Conservation (phyloP, 1,139 yeast species). For the Protomyces arabidopsidicola region DNA sequence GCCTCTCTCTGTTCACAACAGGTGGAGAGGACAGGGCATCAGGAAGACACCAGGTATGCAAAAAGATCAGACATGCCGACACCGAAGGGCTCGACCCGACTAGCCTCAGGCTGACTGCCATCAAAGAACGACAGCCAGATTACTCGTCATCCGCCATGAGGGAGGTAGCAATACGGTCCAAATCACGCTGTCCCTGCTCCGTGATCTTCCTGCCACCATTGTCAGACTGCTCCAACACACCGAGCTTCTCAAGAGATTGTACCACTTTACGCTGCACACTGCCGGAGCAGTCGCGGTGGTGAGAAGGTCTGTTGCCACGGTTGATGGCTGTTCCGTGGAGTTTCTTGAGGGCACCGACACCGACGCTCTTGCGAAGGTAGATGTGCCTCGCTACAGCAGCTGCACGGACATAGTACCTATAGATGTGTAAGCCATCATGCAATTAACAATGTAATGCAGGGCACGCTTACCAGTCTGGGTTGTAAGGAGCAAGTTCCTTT, state of each 20-base stretch:
- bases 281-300: conserved; percentile 98
- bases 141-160: conserved; percentile 45
- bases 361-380: conserved; percentile 98
- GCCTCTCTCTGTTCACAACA: not conserved
- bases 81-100: no score
- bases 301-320: conserved; percentile 99
- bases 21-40: not conserved
- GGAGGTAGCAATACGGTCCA: conserved; percentile 99
- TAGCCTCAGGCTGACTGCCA: not conserved
- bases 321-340: conserved; percentile 98
- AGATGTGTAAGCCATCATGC: conserved; percentile 10
- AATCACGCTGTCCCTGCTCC: conserved; percentile 99
- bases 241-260: conserved; percentile 97
- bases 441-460: conserved; percentile 8
- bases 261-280: conserved; percentile 97
- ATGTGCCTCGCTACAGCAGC: conserved; percentile 99
- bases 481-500: conserved; percentile 99
- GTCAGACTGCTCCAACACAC: conserved; percentile 92
- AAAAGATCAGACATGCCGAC: no score
- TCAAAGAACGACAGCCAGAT: not conserved
- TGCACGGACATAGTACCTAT: conserved; percentile 57
- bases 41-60: no score
- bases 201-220: conserved; percentile 99
- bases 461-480: conserved; percentile 56
- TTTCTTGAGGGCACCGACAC: conserved; percentile 99